Conservation (phyloP, 1,284 basidiomycete species). For the Apiotrichum sp. region DNA sequence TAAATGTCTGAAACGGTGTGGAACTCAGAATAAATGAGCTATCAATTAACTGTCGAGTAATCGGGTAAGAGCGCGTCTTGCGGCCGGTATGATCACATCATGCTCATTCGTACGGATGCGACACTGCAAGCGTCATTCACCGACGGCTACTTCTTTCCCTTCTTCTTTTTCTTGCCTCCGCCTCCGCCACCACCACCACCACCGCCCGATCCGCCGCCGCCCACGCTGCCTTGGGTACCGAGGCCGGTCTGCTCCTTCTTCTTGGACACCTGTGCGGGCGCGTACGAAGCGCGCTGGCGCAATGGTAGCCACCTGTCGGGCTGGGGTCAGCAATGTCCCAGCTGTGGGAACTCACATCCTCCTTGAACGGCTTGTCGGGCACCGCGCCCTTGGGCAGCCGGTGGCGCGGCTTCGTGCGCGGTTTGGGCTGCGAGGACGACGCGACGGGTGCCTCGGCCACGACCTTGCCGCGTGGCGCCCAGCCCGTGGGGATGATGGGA, state of each 20-base stretch:
- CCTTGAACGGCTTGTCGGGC: slow-evolving; percentile 29
- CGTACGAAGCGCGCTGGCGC: slow-evolving; percentile 35
- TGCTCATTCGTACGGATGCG: too few relatives aligned
- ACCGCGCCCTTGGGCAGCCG: slow-evolving; percentile 42
- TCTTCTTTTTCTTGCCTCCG: slow-evolving; percentile 14
- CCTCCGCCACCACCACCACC: slow-evolving; percentile 10
- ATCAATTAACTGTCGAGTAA: too few relatives aligned
- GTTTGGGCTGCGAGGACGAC: slow-evolving; percentile 2
- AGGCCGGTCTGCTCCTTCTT: slow-evolving; percentile 29
- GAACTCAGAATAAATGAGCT: too few relatives aligned
- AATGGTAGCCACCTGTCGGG: slow-evolving; percentile 47
- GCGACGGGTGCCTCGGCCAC: not conserved
- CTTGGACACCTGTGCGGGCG: slow-evolving; percentile 24
- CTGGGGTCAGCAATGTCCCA: slow-evolving; percentile 15
- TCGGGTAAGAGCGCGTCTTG: too few relatives aligned
- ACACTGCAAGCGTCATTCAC: too few relatives aligned
- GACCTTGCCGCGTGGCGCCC: slow-evolving; percentile 21
- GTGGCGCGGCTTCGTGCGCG: slow-evolving; percentile 33
- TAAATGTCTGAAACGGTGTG: too few relatives aligned
- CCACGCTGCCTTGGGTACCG: slow-evolving; percentile 12
- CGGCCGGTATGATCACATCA: too few relatives aligned
- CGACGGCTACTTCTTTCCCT: not conserved
- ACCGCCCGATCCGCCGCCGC: slow-evolving; percentile 2
- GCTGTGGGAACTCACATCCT: slow-evolving; percentile 38
- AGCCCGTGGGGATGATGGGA: slow-evolving; percentile 36